Evolutionary conservation across 2,329 filamentous ascomycete species (phyloP), one percentile per base, ranked within the genome.

Genomic region (Chrysoporthe cubensis): DNA sequence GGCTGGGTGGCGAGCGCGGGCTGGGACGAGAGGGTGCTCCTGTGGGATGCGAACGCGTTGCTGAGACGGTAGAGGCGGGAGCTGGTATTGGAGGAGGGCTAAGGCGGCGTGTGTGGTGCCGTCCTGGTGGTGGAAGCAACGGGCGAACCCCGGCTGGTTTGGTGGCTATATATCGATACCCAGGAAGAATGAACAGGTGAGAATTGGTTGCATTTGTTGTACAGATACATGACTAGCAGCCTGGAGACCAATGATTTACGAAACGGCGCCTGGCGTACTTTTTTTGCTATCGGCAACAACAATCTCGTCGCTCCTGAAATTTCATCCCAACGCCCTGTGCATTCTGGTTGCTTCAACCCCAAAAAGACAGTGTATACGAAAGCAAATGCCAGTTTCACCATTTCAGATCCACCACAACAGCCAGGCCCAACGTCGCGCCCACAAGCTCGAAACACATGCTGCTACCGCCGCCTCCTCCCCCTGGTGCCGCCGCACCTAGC

Each of bases 1-100:
- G 96, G 96, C 5, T 99, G 96, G 96, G 94, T 94, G 72, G 94
- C 96, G 2, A 96, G 92, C 71, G 92, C 91, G 1, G 94, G 93
- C 0, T 99, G 96, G 96, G 96, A 99, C 75, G 94, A 97, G 81
- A 87, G 89, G 73, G 86, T 99, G 13, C 82, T 96, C 74, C 87
- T 99, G 6, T 99, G 95, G 95, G 96, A 99, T 82, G 92, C 94
- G 50, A 89, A 85, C 70, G 80, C 82, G 71, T 71, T 87, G 48
- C 76, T 80, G 64, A 71, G 74, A 48, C 71, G 73, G 64, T 73
- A 65, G 57, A 48, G 46, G 18, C 1, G 32, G 2, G 32, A 13
- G 40, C 42, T 54, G 48, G 21, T 43, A 4, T 14, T 21, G 37
- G 8, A 48, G 16, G n/a, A 4, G 18, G 16, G 21, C 3, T 9